phyloP scores from a whole-genome alignment of 257 asterid species.

The Nyctanthes arbortristis region DNA sequence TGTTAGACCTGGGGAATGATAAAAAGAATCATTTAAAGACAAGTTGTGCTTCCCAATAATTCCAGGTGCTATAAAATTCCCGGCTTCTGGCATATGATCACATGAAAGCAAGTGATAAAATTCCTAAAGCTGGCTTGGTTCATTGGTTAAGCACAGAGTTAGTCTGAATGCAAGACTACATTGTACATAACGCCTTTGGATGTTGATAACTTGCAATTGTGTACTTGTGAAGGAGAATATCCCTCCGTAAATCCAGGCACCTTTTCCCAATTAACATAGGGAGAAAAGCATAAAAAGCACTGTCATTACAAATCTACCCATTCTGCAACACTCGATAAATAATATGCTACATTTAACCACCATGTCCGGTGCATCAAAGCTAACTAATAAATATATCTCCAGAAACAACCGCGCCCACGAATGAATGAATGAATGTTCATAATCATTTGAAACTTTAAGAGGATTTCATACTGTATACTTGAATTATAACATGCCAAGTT shows the following conservation, averaged over 20 bases:
- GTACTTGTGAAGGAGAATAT: background rate
- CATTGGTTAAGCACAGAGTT: background rate
- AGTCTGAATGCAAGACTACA: background rate
- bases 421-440: background rate
- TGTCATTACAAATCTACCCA: background rate
- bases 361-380: conserved; percentile 5
- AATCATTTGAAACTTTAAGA: background rate
- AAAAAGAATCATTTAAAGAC: background rate
- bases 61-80: background rate
- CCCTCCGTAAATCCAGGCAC: background rate
- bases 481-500: background rate
- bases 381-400: background rate
- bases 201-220: background rate
- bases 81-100: background rate
- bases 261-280: background rate
- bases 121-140: background rate
- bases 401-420: background rate
- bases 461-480: background rate
- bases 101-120: background rate
- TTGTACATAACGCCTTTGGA: background rate
- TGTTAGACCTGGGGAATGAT: background rate
- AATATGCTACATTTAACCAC: background rate
- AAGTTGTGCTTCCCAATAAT: background rate
- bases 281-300: background rate
- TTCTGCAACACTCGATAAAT: too few relatives aligned